Percentiles rank a stretch among this genome's conserved stretches.
phyloP scores from a whole-genome alignment of 768 basidiomycete genomes.

The Collybia sp. region DNA sequence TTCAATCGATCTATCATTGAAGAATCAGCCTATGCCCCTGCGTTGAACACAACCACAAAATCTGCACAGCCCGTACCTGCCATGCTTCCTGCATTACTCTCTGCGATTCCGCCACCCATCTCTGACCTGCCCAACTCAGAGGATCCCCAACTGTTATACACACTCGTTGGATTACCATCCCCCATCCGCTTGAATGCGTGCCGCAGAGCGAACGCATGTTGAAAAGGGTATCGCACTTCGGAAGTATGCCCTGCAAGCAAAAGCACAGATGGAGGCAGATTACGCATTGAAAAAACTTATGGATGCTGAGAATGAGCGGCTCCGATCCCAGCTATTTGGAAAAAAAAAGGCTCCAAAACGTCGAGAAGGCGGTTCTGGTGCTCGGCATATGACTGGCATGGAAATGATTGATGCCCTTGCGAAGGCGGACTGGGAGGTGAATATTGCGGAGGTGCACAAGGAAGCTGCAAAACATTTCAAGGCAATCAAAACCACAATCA shows the following conservation, averaged over 20 bases:
- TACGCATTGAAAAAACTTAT: conserved; percentile 18
- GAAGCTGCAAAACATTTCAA: background rate
- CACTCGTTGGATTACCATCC: background rate
- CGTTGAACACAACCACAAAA: conserved; percentile 19
- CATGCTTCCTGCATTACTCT: background rate
- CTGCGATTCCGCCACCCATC: background rate
- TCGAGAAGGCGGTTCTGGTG: conserved; percentile 5
- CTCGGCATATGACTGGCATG: conserved; percentile 15
- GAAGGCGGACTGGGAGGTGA: conserved; percentile 2
- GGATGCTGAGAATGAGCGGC: conserved; percentile 21
- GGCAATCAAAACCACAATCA: background rate
- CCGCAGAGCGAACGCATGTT: conserved; percentile 1
- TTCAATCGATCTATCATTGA: conserved; percentile 17
- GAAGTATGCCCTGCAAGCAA: conserved; percentile 6
- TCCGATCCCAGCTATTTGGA: conserved; percentile 13
- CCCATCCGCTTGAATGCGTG: conserved; percentile 2
- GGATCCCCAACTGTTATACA: background rate
- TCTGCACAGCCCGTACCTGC: conserved; percentile 17
- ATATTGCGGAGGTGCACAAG: background rate
- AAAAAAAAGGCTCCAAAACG: conserved; percentile 11
- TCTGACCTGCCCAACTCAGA: background rate
- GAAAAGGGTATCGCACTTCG: conserved; percentile 9
- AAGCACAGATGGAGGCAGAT: conserved; percentile 13
- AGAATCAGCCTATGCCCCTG: conserved; percentile 14
- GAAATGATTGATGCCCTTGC: conserved; percentile 11